Conservation (phyloP, 2,329 filamentous ascomycete species). For the Xylaria sp. region DNA sequence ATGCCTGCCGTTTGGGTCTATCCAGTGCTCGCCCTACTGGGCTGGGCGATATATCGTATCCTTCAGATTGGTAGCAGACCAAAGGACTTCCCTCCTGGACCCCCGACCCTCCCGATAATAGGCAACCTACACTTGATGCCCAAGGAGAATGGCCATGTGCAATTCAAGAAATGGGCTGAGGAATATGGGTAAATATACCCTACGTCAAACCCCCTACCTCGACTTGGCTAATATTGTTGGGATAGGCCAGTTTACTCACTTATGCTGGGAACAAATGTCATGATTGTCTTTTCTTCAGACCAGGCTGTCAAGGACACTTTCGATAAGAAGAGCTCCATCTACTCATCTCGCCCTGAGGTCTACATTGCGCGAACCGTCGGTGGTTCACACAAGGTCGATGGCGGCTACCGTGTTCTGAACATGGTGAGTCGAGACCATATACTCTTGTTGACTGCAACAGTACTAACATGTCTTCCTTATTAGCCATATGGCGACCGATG, state of each 20-base stretch:
- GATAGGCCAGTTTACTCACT: constrained; percentile 32
- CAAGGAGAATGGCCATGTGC: constrained; percentile 29
- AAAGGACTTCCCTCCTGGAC: constrained; percentile 31
- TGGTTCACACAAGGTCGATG: constrained; percentile 30
- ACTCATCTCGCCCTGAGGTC: constrained; percentile 32
- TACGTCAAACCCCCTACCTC: not conserved
- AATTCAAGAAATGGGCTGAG: constrained; percentile 34
- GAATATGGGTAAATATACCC: constrained; percentile 31
- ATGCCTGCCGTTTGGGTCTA: constrained; percentile 30
- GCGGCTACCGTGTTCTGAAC: constrained; percentile 30
- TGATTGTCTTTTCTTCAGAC: constrained; percentile 32
- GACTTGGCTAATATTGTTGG: constrained; percentile 10
- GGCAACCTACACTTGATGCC: constrained; percentile 33
- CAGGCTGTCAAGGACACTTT: constrained; percentile 32
- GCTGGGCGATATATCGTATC: constrained; percentile 30
- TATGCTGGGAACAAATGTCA: constrained; percentile 30
- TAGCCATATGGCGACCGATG: constrained; percentile 44
- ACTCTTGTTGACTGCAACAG: not conserved
- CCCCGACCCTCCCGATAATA: constrained; percentile 31
- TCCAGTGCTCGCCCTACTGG: constrained; percentile 29
- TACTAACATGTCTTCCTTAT: constrained; percentile 20
- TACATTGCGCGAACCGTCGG: constrained; percentile 33
- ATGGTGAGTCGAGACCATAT: constrained; percentile 24
- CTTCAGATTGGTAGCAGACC: constrained; percentile 33
- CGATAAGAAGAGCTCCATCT: constrained; percentile 34